Percentiles rank a stretch among this genome's conserved stretches.
Conservation (phyloP, 352 stramenopile genomes). For the Lagenidium giganteum region DNA sequence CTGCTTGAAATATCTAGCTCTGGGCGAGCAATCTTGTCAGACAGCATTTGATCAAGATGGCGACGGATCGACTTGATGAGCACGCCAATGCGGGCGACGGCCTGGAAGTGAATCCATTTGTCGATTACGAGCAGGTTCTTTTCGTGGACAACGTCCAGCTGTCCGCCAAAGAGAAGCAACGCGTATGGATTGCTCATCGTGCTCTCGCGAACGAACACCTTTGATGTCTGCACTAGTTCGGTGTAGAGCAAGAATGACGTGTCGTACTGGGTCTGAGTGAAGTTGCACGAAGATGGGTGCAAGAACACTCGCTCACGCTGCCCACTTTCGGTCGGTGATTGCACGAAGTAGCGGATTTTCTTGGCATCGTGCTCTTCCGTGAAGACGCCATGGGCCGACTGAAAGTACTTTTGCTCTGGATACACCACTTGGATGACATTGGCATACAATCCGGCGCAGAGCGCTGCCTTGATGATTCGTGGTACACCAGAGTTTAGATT, state of each 20-base stretch:
- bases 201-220: constrained; percentile 96
- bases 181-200: constrained; percentile 97
- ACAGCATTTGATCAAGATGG: constrained; percentile 91
- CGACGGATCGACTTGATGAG: constrained; percentile 94
- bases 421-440: constrained; percentile 86
- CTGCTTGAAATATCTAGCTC: constrained; percentile 87
- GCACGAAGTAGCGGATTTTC: constrained; percentile 93
- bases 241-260: constrained; percentile 96
- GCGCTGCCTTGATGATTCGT: constrained; percentile 88
- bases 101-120: constrained; percentile 93
- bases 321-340: constrained; percentile 9
- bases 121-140: constrained; percentile 85
- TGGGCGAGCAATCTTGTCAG: constrained; percentile 93
- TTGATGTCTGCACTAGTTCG: constrained; percentile 94
- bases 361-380: constrained; percentile 90
- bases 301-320: constrained; percentile 94
- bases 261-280: constrained; percentile 88
- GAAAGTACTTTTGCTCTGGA: constrained; percentile 93
- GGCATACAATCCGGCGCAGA: constrained; percentile 76
- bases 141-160: constrained; percentile 88
- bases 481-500: constrained; percentile 69
- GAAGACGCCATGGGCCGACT: constrained; percentile 87
- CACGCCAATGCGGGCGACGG: constrained; percentile 92
- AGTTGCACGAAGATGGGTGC: constrained; percentile 93
- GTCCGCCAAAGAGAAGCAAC: constrained; percentile 97